These are phyloP conservation scores for Cyberlindnera petersonii DNA, from an alignment of 805 yeast genomes.

Conservation along the genomic window DNA sequence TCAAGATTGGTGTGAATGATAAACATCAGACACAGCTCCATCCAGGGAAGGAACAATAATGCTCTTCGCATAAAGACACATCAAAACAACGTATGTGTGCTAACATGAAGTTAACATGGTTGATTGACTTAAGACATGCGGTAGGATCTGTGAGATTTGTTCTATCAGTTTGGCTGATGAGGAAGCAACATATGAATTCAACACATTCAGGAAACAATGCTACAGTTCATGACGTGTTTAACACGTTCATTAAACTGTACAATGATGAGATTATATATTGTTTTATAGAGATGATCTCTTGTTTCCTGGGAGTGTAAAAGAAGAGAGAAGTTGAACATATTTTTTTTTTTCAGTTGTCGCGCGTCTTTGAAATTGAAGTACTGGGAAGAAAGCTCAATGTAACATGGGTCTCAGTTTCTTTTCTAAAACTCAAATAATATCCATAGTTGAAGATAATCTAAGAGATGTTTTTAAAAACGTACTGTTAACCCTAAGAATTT, in stretches of 20 bases:
- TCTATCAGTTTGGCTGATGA: neutral
- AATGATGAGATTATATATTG: neutral
- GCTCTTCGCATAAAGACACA: constrained; percentile 32
- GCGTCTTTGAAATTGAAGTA: too few species aligned
- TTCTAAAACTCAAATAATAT: too few species aligned
- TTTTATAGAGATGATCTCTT: neutral
- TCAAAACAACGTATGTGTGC: constrained; percentile 29
- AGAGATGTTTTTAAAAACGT: too few species aligned
- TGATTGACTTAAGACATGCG: constrained; percentile 26
- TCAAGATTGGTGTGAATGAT: constrained; percentile 3
- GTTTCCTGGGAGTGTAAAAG: too few species aligned
- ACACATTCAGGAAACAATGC: neutral
- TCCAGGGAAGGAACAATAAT: constrained; percentile 6
- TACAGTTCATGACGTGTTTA: constrained; percentile 2
- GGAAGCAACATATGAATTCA: neutral
- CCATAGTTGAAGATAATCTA: too few species aligned
- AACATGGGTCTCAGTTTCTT: too few species aligned
- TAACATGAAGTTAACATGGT: too few species aligned
- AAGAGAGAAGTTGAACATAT: too few species aligned
- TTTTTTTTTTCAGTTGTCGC: too few species aligned
- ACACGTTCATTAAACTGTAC: constrained; percentile 1
- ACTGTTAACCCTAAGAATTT: too few species aligned
- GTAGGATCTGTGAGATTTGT: neutral
- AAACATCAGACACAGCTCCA: constrained; percentile 3
- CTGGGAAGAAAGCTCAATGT: too few species aligned